These are phyloP conservation scores for Nakaseomyces bracarensis DNA, from an alignment of 1,139 yeast species.

Conservation along the genomic window DNA sequence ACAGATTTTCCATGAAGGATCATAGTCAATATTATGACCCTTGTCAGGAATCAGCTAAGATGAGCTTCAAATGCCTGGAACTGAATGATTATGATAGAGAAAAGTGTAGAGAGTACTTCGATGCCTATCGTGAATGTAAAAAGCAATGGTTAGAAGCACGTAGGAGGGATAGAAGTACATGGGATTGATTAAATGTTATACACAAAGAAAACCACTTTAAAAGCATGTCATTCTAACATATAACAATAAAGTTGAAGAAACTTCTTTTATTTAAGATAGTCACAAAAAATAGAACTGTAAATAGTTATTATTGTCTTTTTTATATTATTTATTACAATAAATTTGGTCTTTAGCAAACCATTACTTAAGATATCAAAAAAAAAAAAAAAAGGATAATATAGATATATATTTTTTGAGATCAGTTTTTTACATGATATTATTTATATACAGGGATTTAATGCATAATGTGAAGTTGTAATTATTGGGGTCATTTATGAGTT, in stretches of 20 bases:
- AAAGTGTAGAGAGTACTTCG: constrained; percentile 77
- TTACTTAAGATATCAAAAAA: too few species aligned
- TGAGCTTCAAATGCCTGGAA: constrained; percentile 76
- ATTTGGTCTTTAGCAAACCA: too few species aligned
- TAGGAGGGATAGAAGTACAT: constrained; percentile 31
- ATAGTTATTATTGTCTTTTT: too few species aligned
- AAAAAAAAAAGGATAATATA: too few species aligned
- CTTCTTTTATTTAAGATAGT: too few species aligned
- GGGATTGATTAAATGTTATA: constrained; percentile 21
- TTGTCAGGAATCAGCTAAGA: constrained; percentile 79
- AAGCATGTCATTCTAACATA: neutral
- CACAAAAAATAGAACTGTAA: neutral
- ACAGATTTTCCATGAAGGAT: constrained; percentile 43
- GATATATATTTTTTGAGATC: too few species aligned
- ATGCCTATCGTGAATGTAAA: constrained; percentile 87
- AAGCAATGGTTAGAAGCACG: constrained; percentile 56
- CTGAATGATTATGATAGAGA: constrained; percentile 66
- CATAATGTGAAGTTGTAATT: too few species aligned
- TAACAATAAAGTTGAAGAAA: too few species aligned
- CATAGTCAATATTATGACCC: constrained; percentile 88
- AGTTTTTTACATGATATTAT: too few species aligned
- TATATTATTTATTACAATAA: too few species aligned
- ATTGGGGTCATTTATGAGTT: neutral
- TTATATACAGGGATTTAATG: too few species aligned
- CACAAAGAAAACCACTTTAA: too few species aligned